Percentiles rank a stretch among this genome's conserved stretches.
Conservation (phyloP, 352 stramenopile species). For the Phytophthora megakarya region DNA sequence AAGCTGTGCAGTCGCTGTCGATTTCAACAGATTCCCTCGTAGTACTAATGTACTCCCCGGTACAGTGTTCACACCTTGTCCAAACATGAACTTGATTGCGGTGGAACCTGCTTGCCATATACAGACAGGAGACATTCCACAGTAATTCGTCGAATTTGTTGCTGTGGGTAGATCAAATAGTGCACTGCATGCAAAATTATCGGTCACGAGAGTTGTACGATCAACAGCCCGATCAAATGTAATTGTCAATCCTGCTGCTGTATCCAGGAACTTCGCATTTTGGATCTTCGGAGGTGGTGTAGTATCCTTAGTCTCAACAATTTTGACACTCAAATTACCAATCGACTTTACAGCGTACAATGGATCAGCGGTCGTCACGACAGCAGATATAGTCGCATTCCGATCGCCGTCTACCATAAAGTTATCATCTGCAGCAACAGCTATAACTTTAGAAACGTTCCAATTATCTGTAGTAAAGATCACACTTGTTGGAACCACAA, state of each 20-base stretch:
- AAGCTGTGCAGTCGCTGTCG: conserved; percentile 47
- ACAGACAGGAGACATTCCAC: conserved; percentile 42
- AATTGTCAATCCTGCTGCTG: conserved; percentile 45
- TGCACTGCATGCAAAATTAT: conserved; percentile 50
- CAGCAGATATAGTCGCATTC: conserved; percentile 34
- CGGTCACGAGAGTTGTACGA: conserved; percentile 30
- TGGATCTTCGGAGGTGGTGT: conserved; percentile 61
- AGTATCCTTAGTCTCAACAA: conserved; percentile 66
- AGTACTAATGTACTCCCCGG: conserved; percentile 42
- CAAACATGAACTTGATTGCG: conserved; percentile 59
- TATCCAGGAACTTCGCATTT: conserved; percentile 58
- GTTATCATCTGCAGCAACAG: conserved; percentile 56
- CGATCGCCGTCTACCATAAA: conserved; percentile 50
- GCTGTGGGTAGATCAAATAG: conserved; percentile 57
- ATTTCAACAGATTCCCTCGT: conserved; percentile 56
- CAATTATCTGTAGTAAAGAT: conserved; percentile 50
- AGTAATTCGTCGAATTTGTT: conserved; percentile 40
- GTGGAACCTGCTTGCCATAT: conserved; percentile 52
- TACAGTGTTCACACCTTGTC: conserved; percentile 42
- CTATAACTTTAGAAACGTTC: conserved; percentile 51
- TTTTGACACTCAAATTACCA: conserved; percentile 42
- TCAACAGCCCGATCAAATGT: conserved; percentile 59
- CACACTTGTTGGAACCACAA: conserved; percentile 41
- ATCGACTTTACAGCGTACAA: conserved; percentile 42
- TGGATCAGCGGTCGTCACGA: conserved; percentile 32